A percentile compares a stretch with the other conserved stretches of the same genome.
Conservation (phyloP, 345 rosid species). For the Eucalyptus sideroxylon region DNA sequence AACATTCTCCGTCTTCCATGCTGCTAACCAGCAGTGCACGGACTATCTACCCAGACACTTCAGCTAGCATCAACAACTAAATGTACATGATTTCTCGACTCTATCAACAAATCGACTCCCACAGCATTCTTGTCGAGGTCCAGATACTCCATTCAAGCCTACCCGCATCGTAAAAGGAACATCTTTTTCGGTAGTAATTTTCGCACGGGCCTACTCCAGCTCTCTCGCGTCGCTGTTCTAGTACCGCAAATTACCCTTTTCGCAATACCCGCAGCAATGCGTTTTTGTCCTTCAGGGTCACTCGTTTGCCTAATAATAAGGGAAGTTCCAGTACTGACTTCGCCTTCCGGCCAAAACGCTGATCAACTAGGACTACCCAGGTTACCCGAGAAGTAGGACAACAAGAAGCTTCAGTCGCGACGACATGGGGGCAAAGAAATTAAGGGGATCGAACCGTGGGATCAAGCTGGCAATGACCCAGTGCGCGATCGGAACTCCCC, state of each 20-base stretch:
- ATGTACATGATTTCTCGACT: background rate
- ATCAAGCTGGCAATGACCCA: background rate
- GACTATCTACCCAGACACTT: background rate
- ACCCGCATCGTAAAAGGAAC: background rate
- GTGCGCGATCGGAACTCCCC: background rate
- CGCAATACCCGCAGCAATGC: background rate
- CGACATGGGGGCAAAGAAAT: background rate
- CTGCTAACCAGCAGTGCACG: background rate
- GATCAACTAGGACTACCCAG: background rate
- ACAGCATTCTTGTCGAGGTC: background rate
- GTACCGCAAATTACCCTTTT: background rate
- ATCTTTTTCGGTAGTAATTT: background rate
- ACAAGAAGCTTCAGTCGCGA: background rate
- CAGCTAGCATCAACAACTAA: background rate
- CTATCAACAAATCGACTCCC: background rate
- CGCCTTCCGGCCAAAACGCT: background rate
- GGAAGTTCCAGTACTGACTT: background rate
- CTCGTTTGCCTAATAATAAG: background rate
- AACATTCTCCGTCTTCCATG: background rate
- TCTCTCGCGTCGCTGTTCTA: background rate
- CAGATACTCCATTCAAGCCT: background rate
- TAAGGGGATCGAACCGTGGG: background rate
- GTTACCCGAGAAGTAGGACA: background rate
- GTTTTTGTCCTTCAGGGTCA: background rate
- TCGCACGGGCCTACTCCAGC: background rate